Conservation (phyloP, 257 asterid species). For the Scutellaria barbata region DNA sequence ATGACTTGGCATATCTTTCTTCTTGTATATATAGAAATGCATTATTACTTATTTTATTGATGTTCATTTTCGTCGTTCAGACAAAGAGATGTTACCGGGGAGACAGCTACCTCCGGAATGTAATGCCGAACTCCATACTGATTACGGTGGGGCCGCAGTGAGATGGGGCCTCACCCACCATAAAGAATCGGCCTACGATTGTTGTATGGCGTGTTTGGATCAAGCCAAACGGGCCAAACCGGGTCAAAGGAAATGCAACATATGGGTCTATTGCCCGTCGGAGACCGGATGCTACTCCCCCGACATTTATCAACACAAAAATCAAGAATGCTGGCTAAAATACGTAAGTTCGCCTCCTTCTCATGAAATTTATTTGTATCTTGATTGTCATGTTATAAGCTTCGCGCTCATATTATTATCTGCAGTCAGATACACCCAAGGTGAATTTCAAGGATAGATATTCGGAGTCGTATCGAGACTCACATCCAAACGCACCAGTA, state of each 20-base stretch:
- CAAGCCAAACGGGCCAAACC: conserved; percentile 76
- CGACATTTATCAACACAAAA: conserved; percentile 82
- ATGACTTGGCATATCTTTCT: conserved; percentile 25
- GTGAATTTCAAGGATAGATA: conserved; percentile 72
- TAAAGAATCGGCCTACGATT: conserved; percentile 91
- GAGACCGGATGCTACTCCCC: conserved; percentile 90
- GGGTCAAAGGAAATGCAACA: conserved; percentile 67
- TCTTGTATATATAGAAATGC: not conserved
- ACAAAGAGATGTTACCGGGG: conserved; percentile 68
- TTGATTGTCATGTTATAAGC: not conserved
- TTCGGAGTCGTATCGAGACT: conserved; percentile 69
- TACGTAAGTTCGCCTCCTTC: conserved; percentile 53
- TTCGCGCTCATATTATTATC: conserved; percentile 13
- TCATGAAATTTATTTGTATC: not conserved
- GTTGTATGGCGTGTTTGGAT: conserved; percentile 89
- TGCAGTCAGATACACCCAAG: conserved; percentile 81
- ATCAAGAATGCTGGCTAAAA: conserved; percentile 96
- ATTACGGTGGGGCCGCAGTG: conserved; percentile 85
- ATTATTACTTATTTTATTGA: conserved; percentile 8
- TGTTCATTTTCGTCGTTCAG: conserved; percentile 47
- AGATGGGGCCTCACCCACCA: conserved; percentile 96
- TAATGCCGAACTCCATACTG: conserved; percentile 76
- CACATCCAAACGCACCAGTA: conserved; percentile 79
- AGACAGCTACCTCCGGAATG: conserved; percentile 84
- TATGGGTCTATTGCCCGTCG: conserved; percentile 92